These are phyloP conservation scores for Lipomyces lipofer DNA, from an alignment of 805 yeast species.

Conservation along the genomic window DNA sequence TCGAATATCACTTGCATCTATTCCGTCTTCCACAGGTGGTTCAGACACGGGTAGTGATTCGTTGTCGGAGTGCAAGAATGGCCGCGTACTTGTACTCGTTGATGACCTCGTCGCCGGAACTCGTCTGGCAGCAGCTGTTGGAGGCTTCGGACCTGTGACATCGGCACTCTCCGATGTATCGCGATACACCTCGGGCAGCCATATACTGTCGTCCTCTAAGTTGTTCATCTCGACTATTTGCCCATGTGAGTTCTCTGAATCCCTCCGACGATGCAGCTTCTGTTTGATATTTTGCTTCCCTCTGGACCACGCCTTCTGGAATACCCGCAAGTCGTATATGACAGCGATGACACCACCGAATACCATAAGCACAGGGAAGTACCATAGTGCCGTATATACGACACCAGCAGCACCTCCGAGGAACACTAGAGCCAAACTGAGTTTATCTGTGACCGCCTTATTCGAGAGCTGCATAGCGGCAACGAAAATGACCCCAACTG, in stretches of 20 bases:
- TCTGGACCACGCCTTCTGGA: conserved; percentile 1
- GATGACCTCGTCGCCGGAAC: neutral
- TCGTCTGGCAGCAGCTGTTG: neutral
- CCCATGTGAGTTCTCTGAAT: neutral
- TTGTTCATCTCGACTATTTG: conserved; percentile 1
- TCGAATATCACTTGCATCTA: conserved; percentile 20
- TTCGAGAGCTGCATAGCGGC: conserved; percentile 24
- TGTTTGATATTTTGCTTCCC: conserved; percentile 1
- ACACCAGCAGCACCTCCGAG: conserved; percentile 24
- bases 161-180: conserved; percentile 11
- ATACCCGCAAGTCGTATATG: conserved; percentile 14
- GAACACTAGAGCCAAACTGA: conserved; percentile 19
- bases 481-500: conserved; percentile 27
- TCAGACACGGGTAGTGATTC: neutral
- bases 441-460: conserved; percentile 24
- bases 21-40: neutral
- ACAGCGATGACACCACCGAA: conserved; percentile 20
- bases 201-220: conserved; percentile 15
- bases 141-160: neutral
- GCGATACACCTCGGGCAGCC: conserved; percentile 22
- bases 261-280: conserved; percentile 4
- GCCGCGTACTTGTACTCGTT: conserved; percentile 1
- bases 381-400: conserved; percentile 26
- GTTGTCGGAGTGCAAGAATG: neutral
- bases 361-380: conserved; percentile 28